A percentile compares a stretch with the other conserved stretches of the same genome.
phyloP scores from a whole-genome alignment of 805 yeast genomes.

The Sporopachydermia quercuum region DNA sequence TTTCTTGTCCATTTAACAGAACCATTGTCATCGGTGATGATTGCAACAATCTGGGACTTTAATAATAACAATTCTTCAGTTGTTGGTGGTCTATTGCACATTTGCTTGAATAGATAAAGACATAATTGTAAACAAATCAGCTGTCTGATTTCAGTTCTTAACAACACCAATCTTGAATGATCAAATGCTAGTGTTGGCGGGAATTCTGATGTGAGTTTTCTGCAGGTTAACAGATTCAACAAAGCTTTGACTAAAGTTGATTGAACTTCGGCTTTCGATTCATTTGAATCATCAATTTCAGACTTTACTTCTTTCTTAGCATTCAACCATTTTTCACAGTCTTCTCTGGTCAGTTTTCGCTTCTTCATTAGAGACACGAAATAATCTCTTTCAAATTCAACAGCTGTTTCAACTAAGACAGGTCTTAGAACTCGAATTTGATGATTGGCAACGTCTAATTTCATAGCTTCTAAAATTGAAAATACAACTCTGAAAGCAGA shows the following conservation, averaged over 20 bases:
- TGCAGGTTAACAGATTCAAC: conserved; percentile 54
- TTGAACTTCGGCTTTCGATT: conserved; percentile 3
- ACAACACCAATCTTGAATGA: conserved; percentile 58
- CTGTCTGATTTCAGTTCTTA: conserved; percentile 79
- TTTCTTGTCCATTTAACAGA: conserved; percentile 85
- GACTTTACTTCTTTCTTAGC: conserved; percentile 18
- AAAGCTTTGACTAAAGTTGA: conserved; percentile 11
- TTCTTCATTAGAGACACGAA: conserved; percentile 30
- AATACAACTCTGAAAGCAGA: conserved; percentile 68
- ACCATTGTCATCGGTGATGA: conserved; percentile 75
- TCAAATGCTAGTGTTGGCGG: conserved; percentile 79
- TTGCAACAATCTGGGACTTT: conserved; percentile 60
- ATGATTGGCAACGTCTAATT: conserved; percentile 87
- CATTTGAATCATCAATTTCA: conserved; percentile 6
- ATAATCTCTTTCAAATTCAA: conserved; percentile 79
- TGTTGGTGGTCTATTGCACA: conserved; percentile 25
- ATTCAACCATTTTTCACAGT: conserved; percentile 53
- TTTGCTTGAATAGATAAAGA: conserved; percentile 54
- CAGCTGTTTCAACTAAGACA: conserved; percentile 70
- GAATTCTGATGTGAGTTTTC: conserved; percentile 68
- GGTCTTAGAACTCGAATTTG: conserved; percentile 81
- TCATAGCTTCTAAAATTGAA: conserved; percentile 84
- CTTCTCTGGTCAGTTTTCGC: conserved; percentile 42
- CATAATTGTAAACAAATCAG: conserved; percentile 69
- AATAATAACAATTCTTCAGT: conserved; percentile 28